These are phyloP conservation scores for Quercus mongolica DNA, from an alignment of 306 rosid genomes.

Conservation along the genomic window DNA sequence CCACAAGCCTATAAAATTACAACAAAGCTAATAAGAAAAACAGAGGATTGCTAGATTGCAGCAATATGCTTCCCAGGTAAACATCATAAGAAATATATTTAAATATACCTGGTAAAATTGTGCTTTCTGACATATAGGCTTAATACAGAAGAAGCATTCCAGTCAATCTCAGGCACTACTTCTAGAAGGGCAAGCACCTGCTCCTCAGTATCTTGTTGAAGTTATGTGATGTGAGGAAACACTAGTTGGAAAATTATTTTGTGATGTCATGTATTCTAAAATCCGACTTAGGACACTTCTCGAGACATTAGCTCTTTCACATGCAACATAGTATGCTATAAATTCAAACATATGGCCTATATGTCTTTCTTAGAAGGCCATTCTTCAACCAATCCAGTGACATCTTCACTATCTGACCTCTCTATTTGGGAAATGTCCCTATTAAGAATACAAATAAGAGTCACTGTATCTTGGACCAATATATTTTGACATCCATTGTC, in stretches of 20 bases:
- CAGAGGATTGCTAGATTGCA: constrained; percentile 9
- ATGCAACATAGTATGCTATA: constrained; percentile 75
- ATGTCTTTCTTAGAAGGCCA: constrained; percentile 71
- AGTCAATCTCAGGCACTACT: constrained; percentile 71
- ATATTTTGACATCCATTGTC: constrained; percentile 35
- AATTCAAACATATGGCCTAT: constrained; percentile 67
- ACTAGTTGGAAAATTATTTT: constrained; percentile 34
- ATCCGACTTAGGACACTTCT: constrained; percentile 60
- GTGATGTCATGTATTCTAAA: constrained; percentile 69
- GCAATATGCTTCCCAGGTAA: constrained; percentile 22
- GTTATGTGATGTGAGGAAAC: constrained; percentile 31
- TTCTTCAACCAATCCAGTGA: constrained; percentile 30
- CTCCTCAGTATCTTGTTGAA: constrained; percentile 42
- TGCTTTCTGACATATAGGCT: constrained; percentile 63
- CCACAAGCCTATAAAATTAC: constrained; percentile 72
- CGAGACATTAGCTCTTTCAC: constrained; percentile 62
- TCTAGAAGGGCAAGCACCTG: constrained; percentile 85
- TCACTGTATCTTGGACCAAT: constrained; percentile 66
- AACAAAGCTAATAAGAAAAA: constrained; percentile 9
- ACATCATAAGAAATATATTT: constrained; percentile 5
- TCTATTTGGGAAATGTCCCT: constrained; percentile 42
- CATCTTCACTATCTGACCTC: constrained; percentile 35
- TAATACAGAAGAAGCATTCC: constrained; percentile 73
- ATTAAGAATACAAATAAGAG: constrained; percentile 58
- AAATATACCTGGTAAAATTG: constrained; percentile 67